Conservation (phyloP, 73 alveolate genomes). For the Paramecium sexaurelia region DNA sequence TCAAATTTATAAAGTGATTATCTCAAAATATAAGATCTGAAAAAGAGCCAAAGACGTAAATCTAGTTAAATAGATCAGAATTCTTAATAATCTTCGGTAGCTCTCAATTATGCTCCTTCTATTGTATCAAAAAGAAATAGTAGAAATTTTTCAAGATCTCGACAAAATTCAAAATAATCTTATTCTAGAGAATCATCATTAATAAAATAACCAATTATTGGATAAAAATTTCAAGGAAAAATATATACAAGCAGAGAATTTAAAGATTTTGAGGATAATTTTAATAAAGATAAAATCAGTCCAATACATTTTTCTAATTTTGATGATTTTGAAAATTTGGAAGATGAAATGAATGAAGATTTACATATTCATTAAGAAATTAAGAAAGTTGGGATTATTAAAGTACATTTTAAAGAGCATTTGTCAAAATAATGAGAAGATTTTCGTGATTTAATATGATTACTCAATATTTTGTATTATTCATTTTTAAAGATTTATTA, state of each 20-base stretch:
- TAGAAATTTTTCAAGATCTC: background rate
- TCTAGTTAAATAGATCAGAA: background rate
- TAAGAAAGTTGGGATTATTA: background rate
- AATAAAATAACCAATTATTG: background rate
- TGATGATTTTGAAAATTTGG: background rate
- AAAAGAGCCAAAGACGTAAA: background rate
- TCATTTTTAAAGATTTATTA: background rate
- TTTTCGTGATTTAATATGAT: background rate
- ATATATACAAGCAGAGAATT: background rate
- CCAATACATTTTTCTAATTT: background rate
- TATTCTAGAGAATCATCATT: slow-evolving; percentile 23
- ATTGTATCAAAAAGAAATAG: background rate
- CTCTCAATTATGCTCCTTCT: slow-evolving; percentile 31
- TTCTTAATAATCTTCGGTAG: slow-evolving; percentile 3
- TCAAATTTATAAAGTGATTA: background rate
- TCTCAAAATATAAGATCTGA: background rate
- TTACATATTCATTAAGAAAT: background rate
- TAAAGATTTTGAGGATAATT: background rate
- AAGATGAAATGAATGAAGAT: background rate
- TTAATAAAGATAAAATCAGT: background rate
- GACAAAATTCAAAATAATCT: slow-evolving; percentile 21
- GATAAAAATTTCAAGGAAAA: background rate
- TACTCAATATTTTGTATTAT: background rate
- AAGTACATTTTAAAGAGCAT: background rate
- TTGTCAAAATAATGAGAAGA: background rate